Base-by-base conservation (phyloP, 441 rosid genomes). In the Gossypium gossypioides region DNA sequence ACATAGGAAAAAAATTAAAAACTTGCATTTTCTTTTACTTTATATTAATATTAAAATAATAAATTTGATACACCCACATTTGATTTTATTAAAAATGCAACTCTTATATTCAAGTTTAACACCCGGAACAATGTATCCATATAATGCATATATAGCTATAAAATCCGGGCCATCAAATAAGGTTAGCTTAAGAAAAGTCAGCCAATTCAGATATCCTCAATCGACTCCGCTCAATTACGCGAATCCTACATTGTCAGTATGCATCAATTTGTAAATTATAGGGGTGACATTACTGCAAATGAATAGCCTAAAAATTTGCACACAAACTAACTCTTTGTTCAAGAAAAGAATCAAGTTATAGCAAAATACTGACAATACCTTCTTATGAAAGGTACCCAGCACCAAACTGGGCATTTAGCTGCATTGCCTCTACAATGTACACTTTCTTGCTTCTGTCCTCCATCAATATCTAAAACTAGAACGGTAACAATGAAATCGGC, bases 391-490 rank as follows among this genome's bases (percentile, higher is more conserved):
- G 65, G 10, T 59, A 34, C 21, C 50, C 15, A 50, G 40, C 56
- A 63, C 72, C 19, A 58, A 29, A 58, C 54, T 7, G 12, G 65
- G 40, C 7, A 4, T 12, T 27, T 42, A 32, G n/a, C n/a, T 13
- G 42, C 16, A 48, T 72, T 24, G 16, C 70, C 72, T 56, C 74
- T 59, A 15, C 27, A 54, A 34, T 21, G 27, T 40, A 60, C 34
- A 40, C 50, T 57, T 57, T 66, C 48, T 15, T 69, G 50, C 48
- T 59, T 50, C 42, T 55, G 59, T 63, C 58, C 57, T 70, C 64
- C 37, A 55, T 10, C 22, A 22, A 48, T 29, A 52, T 64, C 55
- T n/a, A 74, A 25, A 37, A 29, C 74, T 76, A 78, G 67, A 67
- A 12, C 52, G 27, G 65, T 64, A 55, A 69, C 56, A 29, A 27